phyloP scores from a whole-genome alignment of 345 rosid species.

The Eucalyptus regnans region DNA sequence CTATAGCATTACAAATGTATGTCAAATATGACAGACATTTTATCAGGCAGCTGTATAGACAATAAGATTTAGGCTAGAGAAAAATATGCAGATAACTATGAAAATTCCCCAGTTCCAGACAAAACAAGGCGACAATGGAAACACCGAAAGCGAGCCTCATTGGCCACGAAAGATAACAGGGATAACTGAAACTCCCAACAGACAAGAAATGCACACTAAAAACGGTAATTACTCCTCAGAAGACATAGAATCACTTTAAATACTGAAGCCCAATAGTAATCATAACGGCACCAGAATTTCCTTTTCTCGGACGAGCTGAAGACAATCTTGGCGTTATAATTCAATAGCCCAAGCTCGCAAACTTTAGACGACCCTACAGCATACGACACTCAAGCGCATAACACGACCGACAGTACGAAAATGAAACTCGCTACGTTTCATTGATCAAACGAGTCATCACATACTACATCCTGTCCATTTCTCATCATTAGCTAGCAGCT shows the following conservation, averaged over 20 bases:
- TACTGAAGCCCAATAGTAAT: slow-evolving; percentile 92
- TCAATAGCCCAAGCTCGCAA: slow-evolving; percentile 66
- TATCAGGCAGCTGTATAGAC: background rate
- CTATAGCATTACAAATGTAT: background rate
- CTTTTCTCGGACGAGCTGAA: slow-evolving; percentile 49
- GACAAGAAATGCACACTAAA: background rate
- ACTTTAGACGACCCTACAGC: slow-evolving; percentile 61
- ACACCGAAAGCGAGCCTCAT: background rate
- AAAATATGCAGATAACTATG: background rate
- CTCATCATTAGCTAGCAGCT: background rate
- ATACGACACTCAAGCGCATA: background rate
- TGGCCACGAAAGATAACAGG: background rate
- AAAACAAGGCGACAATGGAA: background rate
- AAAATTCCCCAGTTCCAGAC: background rate
- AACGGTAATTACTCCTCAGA: background rate
- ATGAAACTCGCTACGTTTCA: background rate
- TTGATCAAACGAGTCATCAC: background rate
- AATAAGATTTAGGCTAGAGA: background rate
- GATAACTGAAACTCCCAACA: background rate
- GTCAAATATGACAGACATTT: background rate
- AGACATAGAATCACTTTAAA: slow-evolving; percentile 41
- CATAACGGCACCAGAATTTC: slow-evolving; percentile 78
- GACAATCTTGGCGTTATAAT: slow-evolving; percentile 57
- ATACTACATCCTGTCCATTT: background rate
- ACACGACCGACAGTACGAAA: too few relatives aligned